Evolutionary conservation across 371 early-diverging fungal genomes (phyloP), one percentile per base, ranked within the genome.

Genomic region (Zopfochytrium polystomum): DNA sequence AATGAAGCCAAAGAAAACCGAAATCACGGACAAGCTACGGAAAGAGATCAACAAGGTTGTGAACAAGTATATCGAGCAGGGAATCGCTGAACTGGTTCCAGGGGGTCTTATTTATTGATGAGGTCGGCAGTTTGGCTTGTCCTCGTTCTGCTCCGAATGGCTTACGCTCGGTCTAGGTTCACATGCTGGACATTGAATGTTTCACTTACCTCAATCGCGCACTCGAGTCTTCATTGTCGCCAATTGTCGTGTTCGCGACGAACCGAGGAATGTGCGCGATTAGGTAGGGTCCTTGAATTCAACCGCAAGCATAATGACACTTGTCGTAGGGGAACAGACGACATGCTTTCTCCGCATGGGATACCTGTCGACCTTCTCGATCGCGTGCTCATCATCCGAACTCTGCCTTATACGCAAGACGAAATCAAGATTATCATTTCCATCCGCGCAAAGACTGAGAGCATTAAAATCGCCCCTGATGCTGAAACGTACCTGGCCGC

Each of bases 31-130:
- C 63, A 98, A 99, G 73, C 81, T 98, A 67, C 83, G 99, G 68
- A 87, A 90, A 72, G 97, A 96, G 70, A 95, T 99, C 79, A 96
- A 99, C 88, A 95, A 95, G 72, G 95, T 94, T 6, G 96, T 99
- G 61, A 95, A 95, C 84, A 90, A 90, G 78, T 97, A 97, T 73
- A 93, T 98, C 58, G 96, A 98, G 68, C 97, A 99, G 71, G 98
- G 97, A 29, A 92, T 90, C 61, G 99, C 98, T 2, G 95, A 94
- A 71, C 79, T 99, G 18, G 90, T 95, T 22, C 97, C 97, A 3
- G 99, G 99, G 51, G 96, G n/a, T 99, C 5, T 73, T 99, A 38
- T 96, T 98, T 68, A 92, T 99, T 70, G 96, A 98, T 73, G 98
- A 99, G 79, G 87, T 83, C 68, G 52, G 43, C 18, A 30, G 33